Conservation (phyloP, 129 eudicot genomes). For the Heracleum sosnowskyi region DNA sequence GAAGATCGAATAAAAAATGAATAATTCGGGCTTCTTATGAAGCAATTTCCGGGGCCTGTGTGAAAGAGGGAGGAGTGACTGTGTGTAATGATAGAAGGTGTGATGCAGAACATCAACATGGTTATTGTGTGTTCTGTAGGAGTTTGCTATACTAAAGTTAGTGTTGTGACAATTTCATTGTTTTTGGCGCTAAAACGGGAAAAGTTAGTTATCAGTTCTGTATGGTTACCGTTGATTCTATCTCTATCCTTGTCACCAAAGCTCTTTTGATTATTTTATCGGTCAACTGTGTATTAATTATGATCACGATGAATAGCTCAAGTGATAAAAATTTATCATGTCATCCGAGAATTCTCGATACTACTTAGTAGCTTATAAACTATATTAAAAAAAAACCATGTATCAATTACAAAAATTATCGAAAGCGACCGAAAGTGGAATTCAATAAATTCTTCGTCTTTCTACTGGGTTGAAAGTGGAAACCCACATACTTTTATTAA, state of each 20-base stretch:
- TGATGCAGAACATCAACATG: conserved; percentile 25
- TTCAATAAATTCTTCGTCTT: too few relatives aligned
- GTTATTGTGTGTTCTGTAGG: conserved; percentile 6
- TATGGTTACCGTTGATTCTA: conserved; percentile 37
- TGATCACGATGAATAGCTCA: too few relatives aligned
- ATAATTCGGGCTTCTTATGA: conserved; percentile 11
- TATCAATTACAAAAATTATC: too few relatives aligned
- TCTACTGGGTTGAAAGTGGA: too few relatives aligned
- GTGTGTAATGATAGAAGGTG: conserved; percentile 22
- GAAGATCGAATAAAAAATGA: conserved; percentile 31
- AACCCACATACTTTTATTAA: too few relatives aligned
- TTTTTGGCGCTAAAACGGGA: conserved; percentile 20
- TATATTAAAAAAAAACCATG: too few relatives aligned
- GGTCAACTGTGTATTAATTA: too few relatives aligned
- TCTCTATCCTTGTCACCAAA: not conserved
- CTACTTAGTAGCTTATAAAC: too few relatives aligned
- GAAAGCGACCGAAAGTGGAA: too few relatives aligned
- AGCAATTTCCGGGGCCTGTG: not conserved
- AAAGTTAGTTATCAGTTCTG: conserved; percentile 12
- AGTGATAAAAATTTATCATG: too few relatives aligned
- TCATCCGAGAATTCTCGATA: too few relatives aligned
- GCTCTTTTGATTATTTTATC: too few relatives aligned
- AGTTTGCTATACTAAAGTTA: not conserved
- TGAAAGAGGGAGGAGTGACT: conserved; percentile 7
- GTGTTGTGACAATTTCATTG: not conserved